Evolutionary conservation across 345 rosid genomes (phyloP).

Genomic region (Linum tenue): DNA sequence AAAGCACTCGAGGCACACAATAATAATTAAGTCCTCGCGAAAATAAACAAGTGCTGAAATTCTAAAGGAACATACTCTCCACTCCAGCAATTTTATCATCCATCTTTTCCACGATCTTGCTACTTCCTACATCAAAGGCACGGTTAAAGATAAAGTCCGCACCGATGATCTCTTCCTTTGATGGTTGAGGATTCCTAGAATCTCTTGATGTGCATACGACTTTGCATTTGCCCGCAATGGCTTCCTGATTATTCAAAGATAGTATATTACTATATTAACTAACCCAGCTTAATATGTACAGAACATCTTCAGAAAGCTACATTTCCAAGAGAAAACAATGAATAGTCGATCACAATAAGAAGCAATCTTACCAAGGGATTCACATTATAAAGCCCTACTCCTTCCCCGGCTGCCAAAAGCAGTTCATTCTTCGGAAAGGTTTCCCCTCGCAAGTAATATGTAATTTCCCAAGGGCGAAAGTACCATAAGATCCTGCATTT

Average conservation of each 20-base stretch:
- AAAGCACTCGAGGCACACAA: constrained; percentile 1
- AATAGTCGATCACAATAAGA: neutral
- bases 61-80: constrained; percentile 43
- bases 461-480: constrained; percentile 58
- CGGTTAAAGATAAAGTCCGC: constrained; percentile 61
- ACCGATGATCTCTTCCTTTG: constrained; percentile 37
- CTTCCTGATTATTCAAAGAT: constrained; percentile 39
- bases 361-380: constrained; percentile 63
- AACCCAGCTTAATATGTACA: neutral
- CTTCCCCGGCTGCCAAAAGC: constrained; percentile 80
- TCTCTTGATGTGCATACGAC: constrained; percentile 79
- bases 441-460: constrained; percentile 30
- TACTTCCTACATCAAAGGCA: constrained; percentile 59
- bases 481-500: constrained; percentile 74
- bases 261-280: too few species aligned
- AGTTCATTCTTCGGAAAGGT: constrained; percentile 45
- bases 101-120: constrained; percentile 34
- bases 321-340: neutral
- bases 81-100: constrained; percentile 55
- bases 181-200: constrained; percentile 54
- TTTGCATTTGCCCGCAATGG: constrained; percentile 81
- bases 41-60: constrained; percentile 1
- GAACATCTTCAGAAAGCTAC: too few species aligned
- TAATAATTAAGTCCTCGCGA: neutral
- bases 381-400: constrained; percentile 53